Percentiles rank a stretch among this genome's conserved stretches.
These are phyloP conservation scores for Vigna reflexopilosa DNA, from an alignment of 306 rosid species.

Conservation along the genomic window DNA sequence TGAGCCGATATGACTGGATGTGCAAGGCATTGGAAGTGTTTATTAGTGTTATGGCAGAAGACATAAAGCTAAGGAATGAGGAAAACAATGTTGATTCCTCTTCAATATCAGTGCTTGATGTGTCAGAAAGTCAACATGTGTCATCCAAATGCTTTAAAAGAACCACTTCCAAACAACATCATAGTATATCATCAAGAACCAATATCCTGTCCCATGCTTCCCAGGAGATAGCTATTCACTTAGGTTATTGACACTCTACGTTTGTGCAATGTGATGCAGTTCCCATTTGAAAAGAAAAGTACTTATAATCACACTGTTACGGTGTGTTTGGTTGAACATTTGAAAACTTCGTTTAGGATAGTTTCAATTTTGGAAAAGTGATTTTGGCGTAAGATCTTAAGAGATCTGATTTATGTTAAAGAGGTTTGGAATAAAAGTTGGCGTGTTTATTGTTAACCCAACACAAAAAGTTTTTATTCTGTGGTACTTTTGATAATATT, in stretches of 20 bases:
- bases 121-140: slow-evolving; percentile 52
- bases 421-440: neutral
- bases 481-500: neutral
- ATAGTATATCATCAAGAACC: slow-evolving; percentile 39
- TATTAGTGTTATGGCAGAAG: slow-evolving; percentile 59
- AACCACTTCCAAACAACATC: slow-evolving; percentile 52
- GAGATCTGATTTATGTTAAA: too few relatives aligned
- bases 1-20: slow-evolving; percentile 93
- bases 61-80: slow-evolving; percentile 27
- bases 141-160: slow-evolving; percentile 54
- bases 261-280: slow-evolving; percentile 3
- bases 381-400: neutral
- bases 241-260: slow-evolving; percentile 41
- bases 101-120: slow-evolving; percentile 41
- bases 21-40: slow-evolving; percentile 69
- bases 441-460: neutral
- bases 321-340: neutral
- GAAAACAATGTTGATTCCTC: slow-evolving; percentile 30
- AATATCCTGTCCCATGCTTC: slow-evolving; percentile 45
- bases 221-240: slow-evolving; percentile 56
- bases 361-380: neutral
- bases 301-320: neutral
- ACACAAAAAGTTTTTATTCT: neutral
- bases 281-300: neutral
- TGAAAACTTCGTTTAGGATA: neutral